phyloP scores from a whole-genome alignment of 2,329 filamentous ascomycete species.

The Dryadomyces quercus-mongolicae region DNA sequence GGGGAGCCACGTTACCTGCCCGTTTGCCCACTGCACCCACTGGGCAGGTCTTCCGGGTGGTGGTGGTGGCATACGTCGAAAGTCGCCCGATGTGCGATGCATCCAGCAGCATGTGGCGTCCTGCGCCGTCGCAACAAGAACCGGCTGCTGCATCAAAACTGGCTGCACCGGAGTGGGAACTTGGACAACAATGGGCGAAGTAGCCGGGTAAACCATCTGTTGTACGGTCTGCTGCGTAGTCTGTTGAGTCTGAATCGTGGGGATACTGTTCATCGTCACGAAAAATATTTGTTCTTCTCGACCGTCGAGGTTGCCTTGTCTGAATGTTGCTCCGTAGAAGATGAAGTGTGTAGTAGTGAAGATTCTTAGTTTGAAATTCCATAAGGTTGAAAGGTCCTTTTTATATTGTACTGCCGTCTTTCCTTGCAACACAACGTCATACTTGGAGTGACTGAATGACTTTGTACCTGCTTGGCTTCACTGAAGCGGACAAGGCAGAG shows the following conservation, averaged over 20 bases:
- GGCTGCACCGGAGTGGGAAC: background rate
- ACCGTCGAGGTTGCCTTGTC: background rate
- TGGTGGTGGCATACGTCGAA: background rate
- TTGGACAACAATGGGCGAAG: background rate
- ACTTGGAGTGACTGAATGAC: too few relatives aligned
- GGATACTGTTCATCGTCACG: background rate
- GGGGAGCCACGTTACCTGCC: background rate
- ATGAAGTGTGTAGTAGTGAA: background rate
- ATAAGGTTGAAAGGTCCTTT: too few relatives aligned
- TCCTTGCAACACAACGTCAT: too few relatives aligned
- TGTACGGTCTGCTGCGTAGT: background rate
- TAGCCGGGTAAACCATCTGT: background rate
- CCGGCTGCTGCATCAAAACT: background rate
- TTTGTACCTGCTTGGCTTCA: too few relatives aligned
- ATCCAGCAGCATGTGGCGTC: conserved; percentile 1
- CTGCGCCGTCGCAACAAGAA: background rate
- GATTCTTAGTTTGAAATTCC: background rate
- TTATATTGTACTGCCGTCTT: too few relatives aligned
- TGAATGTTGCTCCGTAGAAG: too few relatives aligned
- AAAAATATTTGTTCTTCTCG: background rate
- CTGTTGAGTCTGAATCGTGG: background rate
- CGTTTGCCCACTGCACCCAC: conserved; percentile 1
- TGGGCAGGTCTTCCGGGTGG: background rate
- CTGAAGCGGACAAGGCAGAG: background rate
- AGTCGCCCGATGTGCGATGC: background rate